Percentiles rank a stretch among this genome's conserved stretches.
Conservation (phyloP, 2,329 filamentous ascomycete species). For the Botryotinia convoluta region DNA sequence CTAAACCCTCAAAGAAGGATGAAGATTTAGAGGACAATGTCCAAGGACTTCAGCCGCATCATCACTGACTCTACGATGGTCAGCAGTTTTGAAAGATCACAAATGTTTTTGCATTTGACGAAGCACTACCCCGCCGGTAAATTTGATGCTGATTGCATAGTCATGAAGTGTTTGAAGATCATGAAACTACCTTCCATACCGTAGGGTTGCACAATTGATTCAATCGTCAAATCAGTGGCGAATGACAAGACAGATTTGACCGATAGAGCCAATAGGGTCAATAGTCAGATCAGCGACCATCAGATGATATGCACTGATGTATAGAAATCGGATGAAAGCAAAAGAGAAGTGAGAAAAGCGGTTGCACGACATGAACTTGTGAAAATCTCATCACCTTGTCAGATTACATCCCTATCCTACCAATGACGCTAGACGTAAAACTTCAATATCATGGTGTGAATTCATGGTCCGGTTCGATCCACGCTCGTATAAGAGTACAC, state of each 20-base stretch:
- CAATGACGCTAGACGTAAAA: fast-evolving
- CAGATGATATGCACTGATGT: background rate
- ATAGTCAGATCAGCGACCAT: background rate
- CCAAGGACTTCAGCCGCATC: background rate
- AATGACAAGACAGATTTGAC: background rate
- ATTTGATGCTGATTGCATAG: background rate
- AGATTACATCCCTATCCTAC: background rate
- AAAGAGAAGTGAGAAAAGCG: background rate
- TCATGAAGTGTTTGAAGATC: background rate
- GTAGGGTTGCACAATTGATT: background rate
- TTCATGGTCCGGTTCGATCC: fast-evolving
- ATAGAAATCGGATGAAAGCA: no score
- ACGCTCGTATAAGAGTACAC: background rate
- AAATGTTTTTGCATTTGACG: background rate
- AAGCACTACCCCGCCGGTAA: background rate
- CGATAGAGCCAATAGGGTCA: background rate
- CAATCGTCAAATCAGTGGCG: background rate
- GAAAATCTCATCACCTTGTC: background rate
- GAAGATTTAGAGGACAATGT: background rate
- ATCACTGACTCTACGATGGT: background rate
- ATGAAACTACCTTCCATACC: background rate
- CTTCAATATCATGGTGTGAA: fast-evolving
- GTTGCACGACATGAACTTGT: background rate
- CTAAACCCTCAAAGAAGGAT: background rate
- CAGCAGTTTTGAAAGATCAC: background rate